A percentile compares a stretch with the other conserved stretches of the same genome.
phyloP scores from a whole-genome alignment of 2,329 filamentous ascomycete genomes.

The Dryadomyces quercus-mongolicae region DNA sequence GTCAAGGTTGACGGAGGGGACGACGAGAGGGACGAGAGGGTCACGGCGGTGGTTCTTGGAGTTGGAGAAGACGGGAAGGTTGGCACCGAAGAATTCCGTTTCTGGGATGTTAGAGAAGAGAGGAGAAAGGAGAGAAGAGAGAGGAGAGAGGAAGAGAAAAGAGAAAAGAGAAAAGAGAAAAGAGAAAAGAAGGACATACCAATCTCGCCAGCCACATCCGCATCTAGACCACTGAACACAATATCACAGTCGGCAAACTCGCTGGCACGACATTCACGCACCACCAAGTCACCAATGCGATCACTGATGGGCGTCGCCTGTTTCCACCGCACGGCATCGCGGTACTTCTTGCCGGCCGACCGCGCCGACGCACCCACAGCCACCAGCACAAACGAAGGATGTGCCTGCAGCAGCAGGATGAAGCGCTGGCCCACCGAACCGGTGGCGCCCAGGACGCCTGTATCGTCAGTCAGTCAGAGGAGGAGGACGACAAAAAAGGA shows the following conservation, averaged over 20 bases:
- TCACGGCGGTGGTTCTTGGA: constrained; percentile 94
- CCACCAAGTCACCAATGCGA: constrained; percentile 61
- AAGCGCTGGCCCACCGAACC: constrained; percentile 94
- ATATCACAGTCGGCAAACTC: constrained; percentile 86
- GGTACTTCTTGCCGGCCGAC: constrained; percentile 88
- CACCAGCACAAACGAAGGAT: constrained; percentile 77
- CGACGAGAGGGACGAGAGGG: constrained; percentile 81
- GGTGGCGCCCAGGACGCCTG: constrained; percentile 76
- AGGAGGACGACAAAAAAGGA: too few species aligned
- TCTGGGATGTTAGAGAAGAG: constrained; percentile 37
- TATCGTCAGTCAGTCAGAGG: not conserved
- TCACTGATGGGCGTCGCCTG: constrained; percentile 73
- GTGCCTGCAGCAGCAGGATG: constrained; percentile 78
- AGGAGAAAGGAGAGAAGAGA: not conserved
- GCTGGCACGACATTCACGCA: constrained; percentile 71
- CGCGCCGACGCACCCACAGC: constrained; percentile 82
- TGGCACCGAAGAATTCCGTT: constrained; percentile 77
- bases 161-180: not conserved
- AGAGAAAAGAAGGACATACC: constrained; percentile 35
- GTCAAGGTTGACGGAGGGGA: constrained; percentile 84
- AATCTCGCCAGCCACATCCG: constrained; percentile 83
- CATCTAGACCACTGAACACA: constrained; percentile 85
- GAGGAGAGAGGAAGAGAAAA: not conserved
- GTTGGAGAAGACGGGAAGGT: constrained; percentile 91
- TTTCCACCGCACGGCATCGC: constrained; percentile 91